Conservation (phyloP, 139 green algal species). For the Chlamydomonas sp. region DNA sequence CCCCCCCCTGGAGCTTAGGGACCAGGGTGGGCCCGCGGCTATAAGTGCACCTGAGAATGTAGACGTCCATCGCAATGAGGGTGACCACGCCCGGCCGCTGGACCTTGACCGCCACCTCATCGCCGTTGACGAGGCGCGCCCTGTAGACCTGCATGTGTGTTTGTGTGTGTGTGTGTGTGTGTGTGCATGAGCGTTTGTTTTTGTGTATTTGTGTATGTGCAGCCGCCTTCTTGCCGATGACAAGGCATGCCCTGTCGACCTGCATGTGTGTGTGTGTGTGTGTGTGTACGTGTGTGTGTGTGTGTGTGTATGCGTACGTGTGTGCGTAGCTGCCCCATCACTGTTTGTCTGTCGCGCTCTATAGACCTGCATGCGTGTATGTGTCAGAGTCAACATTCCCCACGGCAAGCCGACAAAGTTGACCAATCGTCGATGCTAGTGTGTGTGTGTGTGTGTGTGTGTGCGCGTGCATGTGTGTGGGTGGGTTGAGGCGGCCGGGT, state of each 20-base stretch:
- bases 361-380: neutral
- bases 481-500: no score
- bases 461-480: no score
- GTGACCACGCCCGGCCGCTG: slow-evolving; percentile 74
- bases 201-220: slow-evolving; percentile 28
- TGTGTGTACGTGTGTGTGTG: neutral
- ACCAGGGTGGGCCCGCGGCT: slow-evolving; percentile 2
- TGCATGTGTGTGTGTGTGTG: no score
- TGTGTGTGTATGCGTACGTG: neutral
- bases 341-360: neutral
- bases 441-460: no score
- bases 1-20: neutral
- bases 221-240: no score
- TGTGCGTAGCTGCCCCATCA: neutral
- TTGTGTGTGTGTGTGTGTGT: no score
- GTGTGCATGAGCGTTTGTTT: no score
- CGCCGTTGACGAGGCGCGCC: slow-evolving; percentile 28
- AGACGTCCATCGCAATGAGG: slow-evolving; percentile 73
- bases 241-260: no score
- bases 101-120: slow-evolving; percentile 64
- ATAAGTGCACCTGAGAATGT: slow-evolving; percentile 67
- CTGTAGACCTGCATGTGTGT: no score
- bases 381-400: neutral
- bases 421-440: no score
- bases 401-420: no score